Evolutionary conservation across 164 flowering plant genomes (phyloP), one percentile per base, ranked within the genome.

Genomic region (Saururus chinensis): DNA sequence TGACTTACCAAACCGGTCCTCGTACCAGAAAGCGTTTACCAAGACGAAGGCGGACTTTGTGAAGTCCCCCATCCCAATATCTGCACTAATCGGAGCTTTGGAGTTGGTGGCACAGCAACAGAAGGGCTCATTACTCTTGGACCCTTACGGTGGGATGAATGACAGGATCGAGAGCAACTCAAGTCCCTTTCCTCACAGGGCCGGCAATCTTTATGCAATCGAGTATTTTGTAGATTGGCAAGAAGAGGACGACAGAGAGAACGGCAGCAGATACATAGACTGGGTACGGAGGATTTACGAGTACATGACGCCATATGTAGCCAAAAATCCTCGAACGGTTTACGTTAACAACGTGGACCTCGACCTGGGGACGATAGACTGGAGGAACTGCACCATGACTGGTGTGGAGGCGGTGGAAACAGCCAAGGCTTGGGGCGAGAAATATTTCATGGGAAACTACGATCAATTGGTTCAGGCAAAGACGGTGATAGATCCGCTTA

Each of bases 311-410:
- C 67, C 64, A 19, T 73, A 25, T 60, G 76, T 69, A 0, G 54
- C 73, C 19, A 48, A 20, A 21, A 51, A 52, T 52, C 70, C 76
- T 37, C 62, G 76, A 20, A 30, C 61, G 22, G 69, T 66, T 55
- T 69, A 69, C 58, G 59, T 69, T 35, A 73, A 73, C 60, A 68
- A 66, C 59, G 17, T 69, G 62, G 76, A 73, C 51, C 73, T 73
- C 58, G 76, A 72, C 59, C 72, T 72, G 20, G 72, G 75, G 20
- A 20, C 6, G 23, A 35, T 26, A 20, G 51, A 9, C 0, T 40
- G 57, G 57, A 41, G 58, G 35, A 45, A 41, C 26, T 24, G 12
- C 24, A 41, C 49, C 37, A 12, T 40, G 30, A 40, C 53, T 25
- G 19, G 57, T 24, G 19, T 9, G 30, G 53, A 42, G 30, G 71